A percentile compares a stretch with the other conserved stretches of the same genome.
Conservation (phyloP, 805 yeast species). For the Saccharomyces eubayanus region DNA sequence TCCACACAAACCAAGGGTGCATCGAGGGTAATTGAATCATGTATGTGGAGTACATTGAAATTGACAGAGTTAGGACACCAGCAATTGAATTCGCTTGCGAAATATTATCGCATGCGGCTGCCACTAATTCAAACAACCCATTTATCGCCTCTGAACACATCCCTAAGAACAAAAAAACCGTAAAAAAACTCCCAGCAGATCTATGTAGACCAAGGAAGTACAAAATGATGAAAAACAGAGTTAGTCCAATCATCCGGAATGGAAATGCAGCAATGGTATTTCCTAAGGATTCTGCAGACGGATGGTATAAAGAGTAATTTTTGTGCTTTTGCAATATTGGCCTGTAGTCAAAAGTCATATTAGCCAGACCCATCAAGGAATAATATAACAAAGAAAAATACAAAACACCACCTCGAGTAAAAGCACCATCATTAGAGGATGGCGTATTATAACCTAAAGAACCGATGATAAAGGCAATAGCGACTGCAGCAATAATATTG, state of each 20-base stretch:
- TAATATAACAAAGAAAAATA: conserved; percentile 53
- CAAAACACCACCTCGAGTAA: conserved; percentile 54
- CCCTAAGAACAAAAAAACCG: conserved; percentile 35
- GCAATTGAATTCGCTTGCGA: conserved; percentile 51
- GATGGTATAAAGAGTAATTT: conserved; percentile 61
- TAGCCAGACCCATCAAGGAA: conserved; percentile 42
- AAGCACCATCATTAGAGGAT: conserved; percentile 45
- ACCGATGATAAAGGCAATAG: conserved; percentile 48
- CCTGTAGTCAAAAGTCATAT: conserved; percentile 42
- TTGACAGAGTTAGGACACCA: conserved; percentile 41
- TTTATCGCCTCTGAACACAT: conserved; percentile 20
- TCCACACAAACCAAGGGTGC: conserved; percentile 63
- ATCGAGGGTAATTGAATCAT: conserved; percentile 48
- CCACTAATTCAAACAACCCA: conserved; percentile 43
- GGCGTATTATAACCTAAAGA: conserved; percentile 55
- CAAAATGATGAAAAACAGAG: conserved; percentile 40
- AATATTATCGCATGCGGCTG: conserved; percentile 41
- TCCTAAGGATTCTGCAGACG: conserved; percentile 65
- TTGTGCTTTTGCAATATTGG: conserved; percentile 65
- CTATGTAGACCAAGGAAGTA: conserved; percentile 48
- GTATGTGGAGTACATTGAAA: conserved; percentile 52
- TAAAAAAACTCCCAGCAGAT: conserved; percentile 48
- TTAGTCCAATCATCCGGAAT: conserved; percentile 40
- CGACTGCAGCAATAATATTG: conserved; percentile 23
- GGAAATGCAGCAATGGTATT: conserved; percentile 56